These are phyloP conservation scores for Hyphodiscus hymeniophilus DNA, from an alignment of 495 filamentous ascomycete genomes.

Conservation along the genomic window DNA sequence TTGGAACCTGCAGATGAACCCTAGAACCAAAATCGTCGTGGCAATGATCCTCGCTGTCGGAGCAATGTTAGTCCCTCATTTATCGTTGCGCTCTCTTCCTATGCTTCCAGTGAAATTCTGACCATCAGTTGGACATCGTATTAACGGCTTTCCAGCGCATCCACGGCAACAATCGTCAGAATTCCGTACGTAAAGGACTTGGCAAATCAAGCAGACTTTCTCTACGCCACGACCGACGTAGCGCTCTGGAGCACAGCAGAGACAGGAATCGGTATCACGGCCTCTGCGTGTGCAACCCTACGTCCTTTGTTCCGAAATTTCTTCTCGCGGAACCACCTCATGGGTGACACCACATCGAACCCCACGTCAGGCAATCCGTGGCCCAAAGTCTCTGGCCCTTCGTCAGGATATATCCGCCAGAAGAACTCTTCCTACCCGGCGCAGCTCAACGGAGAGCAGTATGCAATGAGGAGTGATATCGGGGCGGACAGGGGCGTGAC, in stretches of 20 bases:
- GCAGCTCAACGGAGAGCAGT: constrained; percentile 2
- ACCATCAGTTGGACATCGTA: too few relatives aligned
- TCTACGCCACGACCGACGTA: constrained; percentile 24
- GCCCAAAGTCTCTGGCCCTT: constrained; percentile 4
- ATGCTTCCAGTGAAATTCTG: constrained; percentile 5
- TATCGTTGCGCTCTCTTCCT: constrained; percentile 6
- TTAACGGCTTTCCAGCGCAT: constrained; percentile 12
- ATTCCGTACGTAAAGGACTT: constrained; percentile 29
- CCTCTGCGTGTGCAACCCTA: constrained; percentile 25
- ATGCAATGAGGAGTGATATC: constrained; percentile 14
- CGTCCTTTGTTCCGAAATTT: constrained; percentile 23
- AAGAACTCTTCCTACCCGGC: neutral
- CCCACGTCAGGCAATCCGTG: neutral
- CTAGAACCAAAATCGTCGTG: constrained; percentile 27
- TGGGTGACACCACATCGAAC: constrained; percentile 5
- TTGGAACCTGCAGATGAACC: constrained; percentile 34
- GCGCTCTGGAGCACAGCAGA: constrained; percentile 27
- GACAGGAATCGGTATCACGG: constrained; percentile 26
- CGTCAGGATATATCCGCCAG: constrained; percentile 8
- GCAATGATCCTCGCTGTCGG: constrained; percentile 28
- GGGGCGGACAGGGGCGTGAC: constrained; percentile 7
- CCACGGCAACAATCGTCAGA: constrained; percentile 31
- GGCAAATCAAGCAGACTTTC: constrained; percentile 22
- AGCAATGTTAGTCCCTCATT: constrained; percentile 26
- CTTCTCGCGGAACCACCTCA: constrained; percentile 7